Percentiles rank a stretch among this genome's conserved stretches.
Conservation (phyloP, 2,329 filamentous ascomycete species). For the Monilinia fructicola region DNA sequence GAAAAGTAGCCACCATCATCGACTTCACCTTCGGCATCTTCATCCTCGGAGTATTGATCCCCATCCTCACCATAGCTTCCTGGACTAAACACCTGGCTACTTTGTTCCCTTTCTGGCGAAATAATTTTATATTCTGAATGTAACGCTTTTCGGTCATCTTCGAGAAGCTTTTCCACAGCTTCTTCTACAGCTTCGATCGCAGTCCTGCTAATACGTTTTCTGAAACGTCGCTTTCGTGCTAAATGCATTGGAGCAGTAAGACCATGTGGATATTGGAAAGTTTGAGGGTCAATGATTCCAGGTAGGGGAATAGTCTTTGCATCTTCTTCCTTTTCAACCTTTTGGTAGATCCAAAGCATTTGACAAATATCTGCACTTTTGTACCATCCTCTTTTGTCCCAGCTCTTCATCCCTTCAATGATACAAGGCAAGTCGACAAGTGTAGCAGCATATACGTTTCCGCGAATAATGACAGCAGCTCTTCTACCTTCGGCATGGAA, state of each 20-base stretch:
- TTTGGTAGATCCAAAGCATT: constrained; percentile 67
- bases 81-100: constrained; percentile 34
- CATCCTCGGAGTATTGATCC: constrained; percentile 41
- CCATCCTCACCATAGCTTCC: constrained; percentile 35
- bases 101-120: constrained; percentile 40
- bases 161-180: constrained; percentile 53
- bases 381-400: constrained; percentile 70
- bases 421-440: constrained; percentile 70
- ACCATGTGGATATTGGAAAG: constrained; percentile 50
- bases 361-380: constrained; percentile 74
- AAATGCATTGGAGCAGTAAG: constrained; percentile 61
- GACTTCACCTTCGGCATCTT: constrained; percentile 43
- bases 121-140: constrained; percentile 47
- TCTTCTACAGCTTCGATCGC: constrained; percentile 58
- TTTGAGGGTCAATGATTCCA: constrained; percentile 36
- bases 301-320: constrained; percentile 42
- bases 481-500: constrained; percentile 65
- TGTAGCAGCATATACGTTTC: constrained; percentile 61
- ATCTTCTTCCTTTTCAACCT: constrained; percentile 54
- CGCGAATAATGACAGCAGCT: constrained; percentile 59
- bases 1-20: constrained; percentile 43
- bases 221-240: constrained; percentile 57
- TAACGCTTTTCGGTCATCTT: constrained; percentile 46
- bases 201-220: constrained; percentile 55
- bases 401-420: constrained; percentile 72